phyloP scores from a whole-genome alignment of 768 basidiomycete genomes.

The Serendipita indica region DNA sequence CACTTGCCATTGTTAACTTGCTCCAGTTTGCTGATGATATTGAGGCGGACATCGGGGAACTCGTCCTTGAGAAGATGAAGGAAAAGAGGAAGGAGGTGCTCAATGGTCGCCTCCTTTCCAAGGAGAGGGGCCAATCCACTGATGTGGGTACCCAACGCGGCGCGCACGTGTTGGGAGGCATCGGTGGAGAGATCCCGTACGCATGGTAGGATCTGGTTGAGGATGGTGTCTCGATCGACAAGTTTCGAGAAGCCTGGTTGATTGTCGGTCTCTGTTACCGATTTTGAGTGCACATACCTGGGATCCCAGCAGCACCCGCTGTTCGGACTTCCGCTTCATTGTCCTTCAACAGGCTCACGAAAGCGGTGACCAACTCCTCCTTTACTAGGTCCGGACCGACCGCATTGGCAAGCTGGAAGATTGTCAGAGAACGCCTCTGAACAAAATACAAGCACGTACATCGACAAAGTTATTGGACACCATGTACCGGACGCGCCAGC shows the following conservation, averaged over 20 bases:
- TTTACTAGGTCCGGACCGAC: constrained; percentile 81
- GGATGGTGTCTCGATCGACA: constrained; percentile 84
- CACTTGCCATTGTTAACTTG: constrained; percentile 75
- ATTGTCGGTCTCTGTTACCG: background rate
- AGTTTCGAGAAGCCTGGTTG: constrained; percentile 79
- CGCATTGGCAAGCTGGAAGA: constrained; percentile 71
- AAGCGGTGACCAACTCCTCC: constrained; percentile 87
- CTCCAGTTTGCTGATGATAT: constrained; percentile 97
- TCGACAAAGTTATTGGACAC: constrained; percentile 95
- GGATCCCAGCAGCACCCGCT: constrained; percentile 90
- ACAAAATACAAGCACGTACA: constrained; percentile 28
- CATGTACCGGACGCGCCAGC: constrained; percentile 99
- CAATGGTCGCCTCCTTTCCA: constrained; percentile 85
- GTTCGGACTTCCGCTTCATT: constrained; percentile 98
- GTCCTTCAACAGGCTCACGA: constrained; percentile 87
- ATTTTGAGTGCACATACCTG: constrained; percentile 49
- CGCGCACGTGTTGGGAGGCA: constrained; percentile 90
- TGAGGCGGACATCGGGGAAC: constrained; percentile 92
- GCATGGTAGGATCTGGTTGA: constrained; percentile 84
- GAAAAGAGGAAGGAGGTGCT: constrained; percentile 93
- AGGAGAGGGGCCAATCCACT: constrained; percentile 90
- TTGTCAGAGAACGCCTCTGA: constrained; percentile 3
- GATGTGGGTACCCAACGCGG: constrained; percentile 90
- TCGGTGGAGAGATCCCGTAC: constrained; percentile 90
- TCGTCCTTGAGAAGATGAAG: constrained; percentile 94